These are phyloP conservation scores for Fistulinella prunicolor DNA, from an alignment of 768 basidiomycete species.

Conservation along the genomic window DNA sequence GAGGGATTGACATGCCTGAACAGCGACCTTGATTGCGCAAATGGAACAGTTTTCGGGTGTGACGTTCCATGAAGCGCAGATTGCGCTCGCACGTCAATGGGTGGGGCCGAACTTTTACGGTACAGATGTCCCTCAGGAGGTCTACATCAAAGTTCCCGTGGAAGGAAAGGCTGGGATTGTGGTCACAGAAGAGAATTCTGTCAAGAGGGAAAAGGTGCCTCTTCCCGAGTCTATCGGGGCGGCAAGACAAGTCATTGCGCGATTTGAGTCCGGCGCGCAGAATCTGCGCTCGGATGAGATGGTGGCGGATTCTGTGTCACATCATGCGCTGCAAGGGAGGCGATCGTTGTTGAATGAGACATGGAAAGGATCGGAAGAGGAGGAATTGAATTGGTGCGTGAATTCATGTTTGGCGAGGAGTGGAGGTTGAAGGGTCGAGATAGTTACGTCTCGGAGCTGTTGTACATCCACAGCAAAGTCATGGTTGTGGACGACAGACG, in stretches of 20 bases:
- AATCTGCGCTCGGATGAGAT: slow-evolving; percentile 53
- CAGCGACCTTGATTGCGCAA: slow-evolving; percentile 51
- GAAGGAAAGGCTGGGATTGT: slow-evolving; percentile 49
- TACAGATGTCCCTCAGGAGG: slow-evolving; percentile 42
- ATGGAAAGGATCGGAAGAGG: slow-evolving; percentile 82
- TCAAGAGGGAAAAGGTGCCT: slow-evolving; percentile 58
- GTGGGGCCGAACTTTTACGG: slow-evolving; percentile 47
- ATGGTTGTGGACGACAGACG: slow-evolving; percentile 94
- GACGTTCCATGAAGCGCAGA: slow-evolving; percentile 81
- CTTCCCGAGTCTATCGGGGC: slow-evolving; percentile 67
- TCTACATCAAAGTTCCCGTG: slow-evolving; percentile 56
- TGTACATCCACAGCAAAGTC: slow-evolving; percentile 84
- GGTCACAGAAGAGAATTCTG: slow-evolving; percentile 48
- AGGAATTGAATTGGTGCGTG: slow-evolving; percentile 77
- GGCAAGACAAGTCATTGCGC: slow-evolving; percentile 62
- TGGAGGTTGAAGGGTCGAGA: slow-evolving; percentile 8
- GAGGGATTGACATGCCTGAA: not conserved
- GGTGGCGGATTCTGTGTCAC: slow-evolving; percentile 75
- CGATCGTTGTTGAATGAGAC: slow-evolving; percentile 67
- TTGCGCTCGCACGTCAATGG: slow-evolving; percentile 79
- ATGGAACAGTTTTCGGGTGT: slow-evolving; percentile 78
- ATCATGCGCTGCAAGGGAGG: slow-evolving; percentile 69
- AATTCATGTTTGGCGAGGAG: slow-evolving; percentile 1
- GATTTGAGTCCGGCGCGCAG: slow-evolving; percentile 68
- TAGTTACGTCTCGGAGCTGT: slow-evolving; percentile 76